Conservation (phyloP, 306 rosid species). For the Cicer bijugum region DNA sequence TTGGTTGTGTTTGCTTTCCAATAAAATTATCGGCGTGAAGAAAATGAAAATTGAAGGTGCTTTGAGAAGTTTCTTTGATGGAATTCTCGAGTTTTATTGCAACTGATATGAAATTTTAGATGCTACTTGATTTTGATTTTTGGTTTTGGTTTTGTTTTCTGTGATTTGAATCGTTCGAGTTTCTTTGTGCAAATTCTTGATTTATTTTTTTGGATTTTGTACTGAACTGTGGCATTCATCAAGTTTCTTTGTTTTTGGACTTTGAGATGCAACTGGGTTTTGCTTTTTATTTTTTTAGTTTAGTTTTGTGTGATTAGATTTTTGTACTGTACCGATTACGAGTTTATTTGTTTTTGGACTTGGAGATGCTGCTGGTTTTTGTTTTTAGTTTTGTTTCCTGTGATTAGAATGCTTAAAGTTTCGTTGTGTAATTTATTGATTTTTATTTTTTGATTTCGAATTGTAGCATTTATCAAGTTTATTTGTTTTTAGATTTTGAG, state of each 20-base stretch:
- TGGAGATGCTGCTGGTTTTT: not conserved
- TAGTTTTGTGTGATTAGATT: not conserved
- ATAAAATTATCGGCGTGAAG: not conserved
- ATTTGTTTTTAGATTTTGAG: slow-evolving; percentile 4
- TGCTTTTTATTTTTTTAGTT: not conserved
- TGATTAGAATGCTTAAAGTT: not conserved
- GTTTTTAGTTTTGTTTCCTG: not conserved
- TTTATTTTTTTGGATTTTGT: not conserved
- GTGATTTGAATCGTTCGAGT: slow-evolving; percentile 21
- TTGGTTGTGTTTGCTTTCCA: not conserved
- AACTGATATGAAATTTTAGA: not conserved
- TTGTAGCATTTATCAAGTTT: not conserved
- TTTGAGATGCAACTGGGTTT: slow-evolving; percentile 3
- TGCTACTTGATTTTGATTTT: slow-evolving; percentile 1
- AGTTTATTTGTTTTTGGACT: not conserved
- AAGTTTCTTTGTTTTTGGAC: not conserved
- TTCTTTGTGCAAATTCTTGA: not conserved
- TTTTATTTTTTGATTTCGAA: not conserved
- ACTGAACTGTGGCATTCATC: not conserved
- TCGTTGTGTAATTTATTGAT: not conserved
- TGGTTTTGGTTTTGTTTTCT: slow-evolving; percentile 13
- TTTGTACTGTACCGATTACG: not conserved
- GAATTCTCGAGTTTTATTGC: slow-evolving; percentile 6
- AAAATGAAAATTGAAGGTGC: not conserved
- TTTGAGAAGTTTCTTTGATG: not conserved